Percentiles rank a stretch among this genome's conserved stretches.
These are phyloP conservation scores for Trichosporon sp. DNA, from an alignment of 1,284 basidiomycete genomes.

Conservation along the genomic window DNA sequence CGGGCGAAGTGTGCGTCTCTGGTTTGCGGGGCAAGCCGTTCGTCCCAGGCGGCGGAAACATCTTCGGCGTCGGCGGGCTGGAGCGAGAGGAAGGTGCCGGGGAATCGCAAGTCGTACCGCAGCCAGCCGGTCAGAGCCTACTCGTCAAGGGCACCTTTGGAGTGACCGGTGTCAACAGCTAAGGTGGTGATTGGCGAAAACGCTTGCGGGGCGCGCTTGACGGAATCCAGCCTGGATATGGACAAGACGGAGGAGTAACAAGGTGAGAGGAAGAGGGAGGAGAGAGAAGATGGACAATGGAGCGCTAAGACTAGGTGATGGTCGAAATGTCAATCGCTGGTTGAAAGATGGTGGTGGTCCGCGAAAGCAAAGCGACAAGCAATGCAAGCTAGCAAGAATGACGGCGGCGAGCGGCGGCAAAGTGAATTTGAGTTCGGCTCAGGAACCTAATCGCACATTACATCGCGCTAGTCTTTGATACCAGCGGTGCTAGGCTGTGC, in stretches of 20 bases:
- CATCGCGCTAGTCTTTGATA: not conserved
- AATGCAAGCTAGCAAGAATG: not conserved
- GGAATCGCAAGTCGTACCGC: not conserved
- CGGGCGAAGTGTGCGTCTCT: not conserved
- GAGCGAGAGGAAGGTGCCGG: not conserved
- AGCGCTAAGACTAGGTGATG: not conserved
- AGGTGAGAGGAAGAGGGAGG: not conserved
- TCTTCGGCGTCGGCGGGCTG: not conserved
- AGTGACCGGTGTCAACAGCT: not conserved
- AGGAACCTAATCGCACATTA: conserved; percentile 6
- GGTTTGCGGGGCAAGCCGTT: conserved; percentile 14
- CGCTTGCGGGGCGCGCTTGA: not conserved
- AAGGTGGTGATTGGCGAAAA: not conserved
- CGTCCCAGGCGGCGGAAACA: conserved; percentile 12
- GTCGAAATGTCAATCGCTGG: not conserved
- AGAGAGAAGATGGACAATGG: not conserved
- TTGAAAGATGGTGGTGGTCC: not conserved
- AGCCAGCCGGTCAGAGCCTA: conserved; percentile 4
- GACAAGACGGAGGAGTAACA: not conserved
- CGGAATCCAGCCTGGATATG: not conserved
- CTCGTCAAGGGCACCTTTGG: not conserved
- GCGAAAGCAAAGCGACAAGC: not conserved
- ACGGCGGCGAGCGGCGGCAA: conserved; percentile 15
- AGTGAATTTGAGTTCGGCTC: conserved; percentile 10
- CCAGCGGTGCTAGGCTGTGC: not conserved